These are phyloP conservation scores for Stagonosporopsis chrysanthemi DNA, from an alignment of 2,329 filamentous ascomycete species.

Conservation along the genomic window DNA sequence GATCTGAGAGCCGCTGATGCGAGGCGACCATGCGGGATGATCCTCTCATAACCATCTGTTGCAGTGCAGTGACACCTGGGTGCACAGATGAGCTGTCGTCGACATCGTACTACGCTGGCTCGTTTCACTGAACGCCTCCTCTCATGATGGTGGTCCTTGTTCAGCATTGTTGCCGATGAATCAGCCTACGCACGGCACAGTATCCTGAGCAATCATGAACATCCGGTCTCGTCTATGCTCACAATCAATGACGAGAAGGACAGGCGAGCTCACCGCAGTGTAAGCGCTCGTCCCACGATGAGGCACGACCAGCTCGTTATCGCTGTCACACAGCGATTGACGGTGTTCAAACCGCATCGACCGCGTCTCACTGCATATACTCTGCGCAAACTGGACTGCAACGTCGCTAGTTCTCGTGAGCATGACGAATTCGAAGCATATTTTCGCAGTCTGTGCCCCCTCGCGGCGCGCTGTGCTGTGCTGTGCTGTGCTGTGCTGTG, in stretches of 20 bases:
- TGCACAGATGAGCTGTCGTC: slow-evolving; percentile 11
- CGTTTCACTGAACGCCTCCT: slow-evolving; percentile 10
- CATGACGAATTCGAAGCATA: slow-evolving; percentile 15
- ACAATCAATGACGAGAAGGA: neutral
- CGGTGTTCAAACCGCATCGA: slow-evolving; percentile 14
- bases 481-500: slow-evolving; percentile 16
- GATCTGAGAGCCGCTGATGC: slow-evolving; percentile 3
- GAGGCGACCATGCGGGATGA: slow-evolving; percentile 2
- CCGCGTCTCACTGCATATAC: slow-evolving; percentile 15
- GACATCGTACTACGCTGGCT: slow-evolving; percentile 4
- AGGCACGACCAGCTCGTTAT: slow-evolving; percentile 4
- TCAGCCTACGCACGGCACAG: slow-evolving; percentile 22
- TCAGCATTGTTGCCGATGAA: slow-evolving; percentile 16
- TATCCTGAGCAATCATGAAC: slow-evolving; percentile 14
- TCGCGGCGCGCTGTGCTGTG: slow-evolving; percentile 4
- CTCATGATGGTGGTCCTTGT: slow-evolving; percentile 21
- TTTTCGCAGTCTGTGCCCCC: slow-evolving; percentile 19
- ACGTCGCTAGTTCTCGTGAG: slow-evolving; percentile 18
- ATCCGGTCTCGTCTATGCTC: slow-evolving; percentile 4
- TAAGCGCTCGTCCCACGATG: slow-evolving; percentile 20
- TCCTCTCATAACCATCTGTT: neutral
- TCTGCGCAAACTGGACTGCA: slow-evolving; percentile 18
- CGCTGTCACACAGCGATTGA: slow-evolving; percentile 26
- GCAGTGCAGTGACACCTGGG: slow-evolving; percentile 4
- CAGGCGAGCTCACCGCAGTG: slow-evolving; percentile 17